Evolutionary conservation across 192 early-diverging fungal species (phyloP), one percentile per base, ranked within the genome.

Genomic region (Mortierella alpina): DNA sequence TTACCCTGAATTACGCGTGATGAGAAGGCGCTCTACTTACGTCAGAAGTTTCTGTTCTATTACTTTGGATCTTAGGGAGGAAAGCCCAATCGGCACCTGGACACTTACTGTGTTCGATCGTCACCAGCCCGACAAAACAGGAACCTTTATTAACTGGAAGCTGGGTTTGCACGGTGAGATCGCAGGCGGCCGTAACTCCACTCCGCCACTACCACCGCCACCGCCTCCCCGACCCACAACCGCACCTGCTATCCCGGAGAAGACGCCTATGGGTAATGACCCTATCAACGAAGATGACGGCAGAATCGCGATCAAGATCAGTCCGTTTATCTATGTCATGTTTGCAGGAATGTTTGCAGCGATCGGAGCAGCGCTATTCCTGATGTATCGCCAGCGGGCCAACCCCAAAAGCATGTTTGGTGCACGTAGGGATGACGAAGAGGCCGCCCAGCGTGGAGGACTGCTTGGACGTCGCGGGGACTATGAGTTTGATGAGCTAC

Each of bases 61-160:
- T 31, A 3, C 31, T 31, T 15, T 49, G 10, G 31, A 18, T 14
- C 15, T 12, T 49, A 81, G 84, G 84, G 95, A 92, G 71, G 96
- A 98, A 69, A 77, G 90, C 41, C 93, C 95, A 15, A 73, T 91
- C 1, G 96, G 96, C 56, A 70, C 63, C 15, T 98, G 96, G 96
- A 87, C 86, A 12, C 80, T 94, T 72, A 82, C 84, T 10, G 89
- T 95, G 44, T 88, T 83, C 23, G 92, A 95, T 75, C 84, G 86
- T 0, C 66, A 65, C 17, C 79, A 89, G 71, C 78, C 86, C 13
- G 68, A 79, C 15, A 69, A 80, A 22, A 82, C 85, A 4, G 92
- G 92, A 13, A 82, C 59, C n/a, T 84, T 93, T 47, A 67, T 85
- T n/a, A 71, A 88, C 15, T 95, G 93, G 92, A 87, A 88, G 46